phyloP scores from a whole-genome alignment of 208 protist genomes.

The Polymyxa betae region DNA sequence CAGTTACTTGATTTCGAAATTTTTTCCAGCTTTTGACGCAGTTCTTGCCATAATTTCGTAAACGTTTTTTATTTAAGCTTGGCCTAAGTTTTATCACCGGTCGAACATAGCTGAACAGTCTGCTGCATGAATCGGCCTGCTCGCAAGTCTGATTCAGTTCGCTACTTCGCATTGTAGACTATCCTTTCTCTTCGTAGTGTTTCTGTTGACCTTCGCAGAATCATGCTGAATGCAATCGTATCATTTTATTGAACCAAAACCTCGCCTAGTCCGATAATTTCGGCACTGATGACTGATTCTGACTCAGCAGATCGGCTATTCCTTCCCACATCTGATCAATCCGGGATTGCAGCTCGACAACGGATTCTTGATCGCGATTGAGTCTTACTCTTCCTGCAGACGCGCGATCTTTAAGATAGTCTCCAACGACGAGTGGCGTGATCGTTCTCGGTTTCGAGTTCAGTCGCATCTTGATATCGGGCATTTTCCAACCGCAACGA shows the following conservation, averaged over 20 bases:
- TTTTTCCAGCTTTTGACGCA: background rate
- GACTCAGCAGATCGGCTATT: background rate
- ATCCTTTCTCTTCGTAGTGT: background rate
- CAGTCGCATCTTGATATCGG: background rate
- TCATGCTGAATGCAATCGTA: background rate
- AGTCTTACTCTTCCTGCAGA: slow-evolving; percentile 10
- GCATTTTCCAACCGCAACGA: background rate
- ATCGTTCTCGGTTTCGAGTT: background rate
- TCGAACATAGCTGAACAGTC: background rate
- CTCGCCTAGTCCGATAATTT: background rate
- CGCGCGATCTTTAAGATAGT: background rate
- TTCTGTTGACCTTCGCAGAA: background rate
- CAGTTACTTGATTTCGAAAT: no score
- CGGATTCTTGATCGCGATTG: background rate
- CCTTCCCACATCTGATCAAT: background rate
- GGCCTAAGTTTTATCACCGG: background rate
- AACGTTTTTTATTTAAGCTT: background rate
- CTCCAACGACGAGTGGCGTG: background rate
- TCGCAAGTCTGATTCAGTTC: background rate
- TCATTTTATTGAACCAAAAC: slow-evolving; percentile 28
- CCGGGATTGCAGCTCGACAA: background rate
- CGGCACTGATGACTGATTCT: background rate
- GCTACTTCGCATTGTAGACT: background rate
- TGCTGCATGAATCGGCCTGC: background rate
- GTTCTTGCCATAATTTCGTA: background rate